phyloP scores from a whole-genome alignment of 139 green algal species.

The Chlorella ohadii region DNA sequence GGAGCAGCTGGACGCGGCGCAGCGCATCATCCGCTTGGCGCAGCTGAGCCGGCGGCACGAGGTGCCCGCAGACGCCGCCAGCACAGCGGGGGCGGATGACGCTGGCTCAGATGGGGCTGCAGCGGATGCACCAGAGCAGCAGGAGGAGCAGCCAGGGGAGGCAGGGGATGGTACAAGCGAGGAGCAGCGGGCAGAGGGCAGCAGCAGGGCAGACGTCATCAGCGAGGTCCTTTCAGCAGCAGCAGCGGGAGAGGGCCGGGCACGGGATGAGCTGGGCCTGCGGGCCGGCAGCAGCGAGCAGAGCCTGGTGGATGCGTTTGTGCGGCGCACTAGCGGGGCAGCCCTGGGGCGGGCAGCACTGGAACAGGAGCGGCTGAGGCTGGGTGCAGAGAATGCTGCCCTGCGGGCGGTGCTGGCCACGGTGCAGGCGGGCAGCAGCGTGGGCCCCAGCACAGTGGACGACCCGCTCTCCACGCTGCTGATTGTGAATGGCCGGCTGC shows the following conservation, averaged over 20 bases:
- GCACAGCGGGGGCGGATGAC: conserved; percentile 25
- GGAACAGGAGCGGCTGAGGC: conserved; percentile 72
- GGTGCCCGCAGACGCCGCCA: conserved; percentile 79
- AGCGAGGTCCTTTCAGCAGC: not conserved
- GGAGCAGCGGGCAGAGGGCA: not conserved
- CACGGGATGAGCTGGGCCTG: conserved; percentile 14
- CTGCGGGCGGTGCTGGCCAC: conserved; percentile 76
- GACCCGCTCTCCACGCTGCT: conserved; percentile 88
- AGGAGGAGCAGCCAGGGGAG: not conserved
- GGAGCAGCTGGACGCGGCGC: conserved; percentile 59
- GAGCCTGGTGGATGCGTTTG: conserved; percentile 12
- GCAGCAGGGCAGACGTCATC: not conserved
- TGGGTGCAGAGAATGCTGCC: conserved; percentile 83
- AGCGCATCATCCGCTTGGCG: conserved; percentile 80
- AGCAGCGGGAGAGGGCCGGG: not conserved
- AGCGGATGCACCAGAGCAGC: not conserved
- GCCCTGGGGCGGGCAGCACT: conserved; percentile 77
- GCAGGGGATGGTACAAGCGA: not conserved
- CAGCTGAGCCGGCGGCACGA: conserved; percentile 85
- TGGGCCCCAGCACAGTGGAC: conserved; percentile 86
- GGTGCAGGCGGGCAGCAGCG: conserved; percentile 79
- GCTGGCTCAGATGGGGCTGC: not conserved
- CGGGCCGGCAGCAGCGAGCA: conserved; percentile 11
- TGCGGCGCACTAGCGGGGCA: conserved; percentile 18
- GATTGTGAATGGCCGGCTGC: conserved; percentile 86